A percentile compares a stretch with the other conserved stretches of the same genome.
phyloP scores from a whole-genome alignment of 2,329 filamentous ascomycete genomes.

The Venturia effusa region DNA sequence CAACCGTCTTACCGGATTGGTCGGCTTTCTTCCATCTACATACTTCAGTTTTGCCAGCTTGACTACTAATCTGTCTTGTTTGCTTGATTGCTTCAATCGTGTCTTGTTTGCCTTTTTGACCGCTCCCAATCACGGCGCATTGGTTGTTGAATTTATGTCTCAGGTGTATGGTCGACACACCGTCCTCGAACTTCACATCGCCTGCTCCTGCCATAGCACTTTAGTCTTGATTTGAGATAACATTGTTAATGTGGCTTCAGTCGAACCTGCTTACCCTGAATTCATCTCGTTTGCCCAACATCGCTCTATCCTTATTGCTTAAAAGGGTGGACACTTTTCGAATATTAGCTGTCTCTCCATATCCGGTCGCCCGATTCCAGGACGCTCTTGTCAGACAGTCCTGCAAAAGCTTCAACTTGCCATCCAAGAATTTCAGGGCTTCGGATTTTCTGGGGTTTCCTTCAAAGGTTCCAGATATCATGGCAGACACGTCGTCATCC shows the following conservation, averaged over 20 bases:
- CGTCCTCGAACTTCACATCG: not conserved
- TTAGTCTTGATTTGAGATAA: not conserved
- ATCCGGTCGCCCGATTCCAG: not conserved
- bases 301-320: not conserved
- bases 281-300: not conserved
- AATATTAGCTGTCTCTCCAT: not conserved
- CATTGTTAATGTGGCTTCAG: not conserved
- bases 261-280: not conserved
- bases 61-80: not conserved
- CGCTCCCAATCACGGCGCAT: not conserved
- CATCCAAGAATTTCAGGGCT: not conserved
- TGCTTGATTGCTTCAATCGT: not conserved
- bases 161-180: not conserved
- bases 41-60: too few relatives aligned
- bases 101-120: not conserved
- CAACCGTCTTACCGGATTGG: not conserved
- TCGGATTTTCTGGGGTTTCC: not conserved
- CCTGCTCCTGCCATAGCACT: not conserved
- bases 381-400: not conserved
- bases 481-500: not conserved
- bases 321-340: not conserved
- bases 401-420: not conserved
- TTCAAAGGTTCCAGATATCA: not conserved
- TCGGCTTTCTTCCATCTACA: not conserved
- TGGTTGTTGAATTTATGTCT: not conserved